phyloP scores from a whole-genome alignment of 176 grass and related monocot genomes.

The Neostapfia colusana region DNA sequence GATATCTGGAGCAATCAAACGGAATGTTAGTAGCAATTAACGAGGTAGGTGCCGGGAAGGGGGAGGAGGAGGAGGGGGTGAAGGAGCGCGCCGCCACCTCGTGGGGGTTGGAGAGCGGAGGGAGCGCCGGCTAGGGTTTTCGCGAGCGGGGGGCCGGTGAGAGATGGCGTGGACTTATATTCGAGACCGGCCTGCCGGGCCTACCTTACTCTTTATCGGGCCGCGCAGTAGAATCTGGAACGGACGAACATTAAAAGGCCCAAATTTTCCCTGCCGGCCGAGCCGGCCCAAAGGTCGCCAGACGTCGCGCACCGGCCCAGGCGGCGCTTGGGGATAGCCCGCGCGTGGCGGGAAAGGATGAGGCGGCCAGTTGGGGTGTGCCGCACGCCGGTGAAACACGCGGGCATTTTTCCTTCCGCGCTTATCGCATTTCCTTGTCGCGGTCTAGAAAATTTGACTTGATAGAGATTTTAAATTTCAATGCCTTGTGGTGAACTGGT shows the following conservation, averaged over 20 bases:
- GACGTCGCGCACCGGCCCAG: not conserved
- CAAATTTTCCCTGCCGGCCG: not conserved
- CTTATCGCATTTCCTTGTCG: not conserved
- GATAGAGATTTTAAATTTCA: not conserved
- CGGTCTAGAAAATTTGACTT: not conserved
- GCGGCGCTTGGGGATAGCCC: not conserved
- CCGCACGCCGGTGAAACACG: too few relatives aligned
- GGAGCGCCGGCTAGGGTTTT: constrained; percentile 31
- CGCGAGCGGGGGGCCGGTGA: not conserved
- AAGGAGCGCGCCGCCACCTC: constrained; percentile 32
- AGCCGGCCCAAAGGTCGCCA: too few relatives aligned
- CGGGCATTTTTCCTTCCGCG: not conserved
- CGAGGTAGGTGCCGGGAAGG: not conserved
- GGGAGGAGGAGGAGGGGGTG: too few relatives aligned
- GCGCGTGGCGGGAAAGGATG: not conserved
- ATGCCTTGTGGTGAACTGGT: not conserved
- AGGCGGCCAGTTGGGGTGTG: not conserved
- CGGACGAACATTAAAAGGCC: not conserved
- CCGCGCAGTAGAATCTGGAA: not conserved
- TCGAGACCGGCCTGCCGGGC: constrained; percentile 17
- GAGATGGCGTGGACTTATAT: not conserved
- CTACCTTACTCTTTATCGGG: not conserved
- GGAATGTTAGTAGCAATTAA: not conserved
- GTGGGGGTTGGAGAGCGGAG: constrained; percentile 1
- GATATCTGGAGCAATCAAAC: not conserved